Base-by-base conservation (phyloP, 148 eudicot genomes). In the Rhododendron ferrugineum region DNA sequence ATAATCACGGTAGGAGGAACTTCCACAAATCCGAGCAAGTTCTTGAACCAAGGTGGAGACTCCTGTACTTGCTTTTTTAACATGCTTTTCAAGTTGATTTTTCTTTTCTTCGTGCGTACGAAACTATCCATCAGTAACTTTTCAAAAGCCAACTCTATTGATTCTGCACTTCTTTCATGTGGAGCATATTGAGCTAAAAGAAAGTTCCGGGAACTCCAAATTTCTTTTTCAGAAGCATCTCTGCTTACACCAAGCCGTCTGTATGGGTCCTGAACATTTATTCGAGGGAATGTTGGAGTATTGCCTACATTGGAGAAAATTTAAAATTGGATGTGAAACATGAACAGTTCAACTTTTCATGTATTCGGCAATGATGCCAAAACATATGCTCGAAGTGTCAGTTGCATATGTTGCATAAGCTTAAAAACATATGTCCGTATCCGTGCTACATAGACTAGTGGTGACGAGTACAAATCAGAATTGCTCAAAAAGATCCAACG, bases 1-100 rank as follows among this genome's bases (percentile, higher is more conserved):
- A 95, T 91, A 66, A 96, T 94, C 42, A 94, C 93, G 23, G 88
- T 85, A 58, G 94, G 91, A 64, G 99, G 99, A 89, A 93, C 85
- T 92, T 96, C 99, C 79, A 96, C 96, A 88, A 95, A 94, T 85
- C 83, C 89, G 85, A 96, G 90, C 85, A 96, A 86, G 86, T 89
- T 92, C 92, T 96, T 92, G 88, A 96, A 88, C 99, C 99, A 96
- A 66, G 98, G 91, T 49, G 99, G 99, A 88, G 99, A 96, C 88
- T 95, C 97, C 87, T 95, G 98, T 52, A 96, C 98, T 90, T 93
- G 89, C 93, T 94, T 89, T 88, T 95, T 95, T 89, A 97, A 90
- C 92, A 89, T 93, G 85, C 92, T 93, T 88, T 96, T 96, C 87
- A 96, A 87, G 90, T 96, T 96, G 79, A 96, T 91, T 89, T 95